phyloP scores from a whole-genome alignment of 2,329 filamentous ascomycete species.

The Coniochaeta hoffmannii region DNA sequence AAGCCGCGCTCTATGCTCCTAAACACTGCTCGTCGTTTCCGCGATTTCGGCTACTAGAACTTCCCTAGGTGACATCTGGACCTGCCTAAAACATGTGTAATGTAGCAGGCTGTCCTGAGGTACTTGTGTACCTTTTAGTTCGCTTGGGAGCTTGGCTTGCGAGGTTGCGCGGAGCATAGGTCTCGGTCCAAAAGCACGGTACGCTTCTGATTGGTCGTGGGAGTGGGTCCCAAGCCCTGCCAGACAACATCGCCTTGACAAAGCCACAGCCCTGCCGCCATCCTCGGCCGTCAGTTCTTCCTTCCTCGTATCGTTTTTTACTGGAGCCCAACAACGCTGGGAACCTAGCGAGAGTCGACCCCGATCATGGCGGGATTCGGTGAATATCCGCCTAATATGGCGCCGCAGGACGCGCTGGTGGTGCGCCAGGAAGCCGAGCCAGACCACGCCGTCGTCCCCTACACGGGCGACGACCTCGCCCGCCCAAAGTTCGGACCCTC shows the following conservation, averaged over 20 bases:
- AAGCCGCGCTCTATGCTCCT: too few relatives aligned
- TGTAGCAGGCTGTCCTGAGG: too few relatives aligned
- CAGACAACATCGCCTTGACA: neutral
- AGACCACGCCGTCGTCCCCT: constrained; percentile 54
- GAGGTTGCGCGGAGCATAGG: too few relatives aligned
- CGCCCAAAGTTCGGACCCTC: constrained; percentile 59
- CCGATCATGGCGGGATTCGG: constrained; percentile 49
- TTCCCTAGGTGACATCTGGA: too few relatives aligned
- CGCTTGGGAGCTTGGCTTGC: too few relatives aligned
- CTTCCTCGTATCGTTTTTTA: too few relatives aligned
- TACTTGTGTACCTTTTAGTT: too few relatives aligned
- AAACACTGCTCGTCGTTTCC: too few relatives aligned
- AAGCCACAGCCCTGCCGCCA: neutral
- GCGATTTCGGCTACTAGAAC: too few relatives aligned
- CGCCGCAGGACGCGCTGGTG: constrained; percentile 55
- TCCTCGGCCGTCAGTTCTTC: neutral
- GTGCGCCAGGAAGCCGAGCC: constrained; percentile 46
- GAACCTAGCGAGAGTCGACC: too few relatives aligned
- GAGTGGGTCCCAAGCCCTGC: neutral
- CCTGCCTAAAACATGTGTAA: too few relatives aligned
- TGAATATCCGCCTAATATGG: constrained; percentile 60
- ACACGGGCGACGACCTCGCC: constrained; percentile 66
- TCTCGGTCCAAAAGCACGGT: neutral
- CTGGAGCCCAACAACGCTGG: too few relatives aligned
- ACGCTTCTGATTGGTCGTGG: neutral